Evolutionary conservation across 129 eudicot genomes (phyloP), one percentile per base, ranked within the genome.

Genomic region (Saussurea involucrata): DNA sequence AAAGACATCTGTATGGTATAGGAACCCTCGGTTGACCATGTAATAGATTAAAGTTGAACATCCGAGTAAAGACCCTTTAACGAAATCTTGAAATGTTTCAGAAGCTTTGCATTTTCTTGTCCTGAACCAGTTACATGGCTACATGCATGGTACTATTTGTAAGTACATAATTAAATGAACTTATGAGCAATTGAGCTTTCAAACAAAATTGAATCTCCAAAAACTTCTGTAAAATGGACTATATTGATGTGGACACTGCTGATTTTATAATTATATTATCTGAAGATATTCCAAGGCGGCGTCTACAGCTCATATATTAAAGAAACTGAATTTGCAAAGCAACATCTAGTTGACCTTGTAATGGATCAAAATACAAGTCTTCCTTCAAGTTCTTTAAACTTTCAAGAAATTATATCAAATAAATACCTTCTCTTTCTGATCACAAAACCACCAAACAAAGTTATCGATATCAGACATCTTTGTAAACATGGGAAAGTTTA

Each of bases 101-200:
- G 28, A 49, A 49, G 60, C 21, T 49, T 49, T 49, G 58, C 58
- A 40, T 40, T 40, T 40, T 40, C 13, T 40, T 40, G 49, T 13
- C 11, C 49, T 40, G 49, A 40, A 40, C 3, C 13, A 4, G 1
- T 53, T 53, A 53, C 12, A 21, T 63, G 11, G 1, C 17, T 53
- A 53, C 12, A 21, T 63, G 11, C 60, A 28, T 20, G 5, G 66
- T 74, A 60, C 24, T 37, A 17, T 42, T 17, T 42, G 63, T 64
- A 75, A 27, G 40, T 75, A 72, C 63, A 37, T 42, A 72, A 72
- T 15, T 22, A 53, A 64, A 64, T 17, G n/a, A 78, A 69, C 31
- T 20, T 79, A n/a, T n/a, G 69, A 80, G 79, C 24, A 73, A 74
- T 65, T 80, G 74, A 80, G n/a, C 32, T 65, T 80, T 72, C 3